Evolutionary conservation across 2,329 filamentous ascomycete genomes (phyloP), one percentile per base, ranked within the genome.

Genomic region (Colletotrichum tabaci): DNA sequence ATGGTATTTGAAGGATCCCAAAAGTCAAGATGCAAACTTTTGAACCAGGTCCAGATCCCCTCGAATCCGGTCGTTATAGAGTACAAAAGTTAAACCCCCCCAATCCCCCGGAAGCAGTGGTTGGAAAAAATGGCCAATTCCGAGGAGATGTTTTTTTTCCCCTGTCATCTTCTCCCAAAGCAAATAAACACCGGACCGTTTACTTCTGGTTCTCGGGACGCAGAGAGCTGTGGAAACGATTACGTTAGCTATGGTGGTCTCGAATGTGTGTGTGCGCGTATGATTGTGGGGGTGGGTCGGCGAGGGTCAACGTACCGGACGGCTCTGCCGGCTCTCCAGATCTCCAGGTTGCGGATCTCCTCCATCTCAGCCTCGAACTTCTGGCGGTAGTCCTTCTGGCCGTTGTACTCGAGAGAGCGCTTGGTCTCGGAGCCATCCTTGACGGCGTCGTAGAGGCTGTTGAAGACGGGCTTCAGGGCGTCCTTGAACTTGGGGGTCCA

Each of bases 401-500:
- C 90, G 90, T 98, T 98, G 91, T 97, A 99, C 81, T 98, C 95
- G 81, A 99, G 92, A 74, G 94, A 96, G 85, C 96, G 92, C 92
- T 96, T 88, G 81, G 96, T 99, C 93, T 99, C 96, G 81, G 90
- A 91, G 82, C 96, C 96, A 80, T 95, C 91, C 85, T 91, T 91
- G 82, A 99, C 96, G 75, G 93, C 92, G 86, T 97, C 93, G 88
- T 99, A 99, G 74, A 99, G 93, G 81, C 94, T 90, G 88, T 98
- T 96, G 91, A 99, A 99, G 82, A 99, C 93, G 81, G 96, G 96
- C 93, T 98, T 98, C 82, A 99, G 91, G 82, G 93, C 95, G 78
- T 96, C 93, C 93, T 98, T 98, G 94, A 99, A 99, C 83, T 90
- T 90, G 85, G 92, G 92, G 83, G 93, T 96, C 96, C 96, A 99